Evolutionary conservation across 768 basidiomycete genomes (phyloP).

Genomic region (Boletus subparvulus): DNA sequence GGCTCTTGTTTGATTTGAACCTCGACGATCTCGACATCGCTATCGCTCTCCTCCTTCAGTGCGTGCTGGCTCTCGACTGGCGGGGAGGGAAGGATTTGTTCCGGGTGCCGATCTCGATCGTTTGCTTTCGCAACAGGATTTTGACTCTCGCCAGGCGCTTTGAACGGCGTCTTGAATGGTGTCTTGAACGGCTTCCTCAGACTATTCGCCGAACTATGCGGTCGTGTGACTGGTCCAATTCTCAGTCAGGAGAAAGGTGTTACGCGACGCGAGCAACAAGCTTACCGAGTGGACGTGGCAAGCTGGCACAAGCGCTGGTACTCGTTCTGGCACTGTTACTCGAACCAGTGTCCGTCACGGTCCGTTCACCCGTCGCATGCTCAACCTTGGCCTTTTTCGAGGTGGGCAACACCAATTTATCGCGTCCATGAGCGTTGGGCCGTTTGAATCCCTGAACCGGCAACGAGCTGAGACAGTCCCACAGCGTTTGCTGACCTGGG

Average conservation of each 20-base stretch:
- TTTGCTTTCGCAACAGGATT: conserved; percentile 3
- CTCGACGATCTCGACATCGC: conserved; percentile 14
- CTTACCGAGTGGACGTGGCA: conserved; percentile 28
- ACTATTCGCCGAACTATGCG: conserved; percentile 39
- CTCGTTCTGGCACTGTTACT: background rate
- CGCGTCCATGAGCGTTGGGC: conserved; percentile 14
- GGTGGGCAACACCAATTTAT: conserved; percentile 9
- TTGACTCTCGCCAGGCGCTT: conserved; percentile 47
- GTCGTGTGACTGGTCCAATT: conserved; percentile 43
- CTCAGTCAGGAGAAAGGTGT: background rate
- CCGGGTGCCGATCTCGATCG: background rate
- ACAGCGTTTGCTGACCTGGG: conserved; percentile 22
- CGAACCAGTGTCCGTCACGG: background rate
- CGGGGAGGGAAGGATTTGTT: background rate
- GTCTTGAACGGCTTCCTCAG: conserved; percentile 57
- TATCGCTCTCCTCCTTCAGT: background rate
- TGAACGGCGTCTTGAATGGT: conserved; percentile 39
- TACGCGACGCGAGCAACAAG: background rate
- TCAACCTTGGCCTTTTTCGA: conserved; percentile 24
- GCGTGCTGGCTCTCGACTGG: background rate
- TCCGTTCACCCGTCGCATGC: background rate
- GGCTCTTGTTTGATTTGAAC: conserved; percentile 1
- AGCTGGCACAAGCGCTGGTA: background rate
- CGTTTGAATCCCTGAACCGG: conserved; percentile 26
- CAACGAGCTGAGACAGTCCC: conserved; percentile 17